Base-by-base conservation (phyloP, 2,329 filamentous ascomycete genomes). In the Phialocephala subalpina region DNA sequence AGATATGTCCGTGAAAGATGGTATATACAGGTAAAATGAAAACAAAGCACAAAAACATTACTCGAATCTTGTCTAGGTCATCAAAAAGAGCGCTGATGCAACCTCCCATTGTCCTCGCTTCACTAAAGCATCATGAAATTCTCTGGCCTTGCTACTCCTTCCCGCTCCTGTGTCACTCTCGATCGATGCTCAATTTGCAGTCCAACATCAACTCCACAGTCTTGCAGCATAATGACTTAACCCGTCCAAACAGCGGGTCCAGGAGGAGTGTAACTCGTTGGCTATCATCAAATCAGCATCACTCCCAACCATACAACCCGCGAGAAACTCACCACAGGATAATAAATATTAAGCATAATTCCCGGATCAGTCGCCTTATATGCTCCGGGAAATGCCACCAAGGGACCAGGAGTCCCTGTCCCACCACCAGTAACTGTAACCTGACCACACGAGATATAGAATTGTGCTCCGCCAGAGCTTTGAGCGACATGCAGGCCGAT, bases 341-440 rank as follows among this genome's bases (percentile, higher is more conserved):
- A 77, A 61, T 80, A 78, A 42, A 77, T 74, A 64, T 77, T 73
- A 67, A 77, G 68, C 52, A 72, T 60, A 60, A 78, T 72, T 14
- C 78, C 77, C 1, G 79, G 76, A 64, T 81, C 77, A 3, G 71
- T 77, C 0, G 71, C 69, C 52, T 73, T 72, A 69, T 79, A 80
- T 0, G 77, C 78, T 20, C 77, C 74, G 0, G 79, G 78, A 67
- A 80, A 78, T 42, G 71, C 71, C 57, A 76, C 75, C 1, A 73
- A 70, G 0, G 78, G 78, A 1, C 74, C 72, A 0, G 80, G 80
- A 16, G 68, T 75, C n/a, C 78, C 75, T 62, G 64, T 76, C 18
- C 79, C 80, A 11, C 80, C 79, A n/a, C 77, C 79, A 0, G 80
- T 80, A n/a, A 82, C 76, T 49, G 75, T 80, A 63, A 82, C 71